Evolutionary conservation across 371 early-diverging fungal species (phyloP).

Genomic region (Parasitella parasitica): DNA sequence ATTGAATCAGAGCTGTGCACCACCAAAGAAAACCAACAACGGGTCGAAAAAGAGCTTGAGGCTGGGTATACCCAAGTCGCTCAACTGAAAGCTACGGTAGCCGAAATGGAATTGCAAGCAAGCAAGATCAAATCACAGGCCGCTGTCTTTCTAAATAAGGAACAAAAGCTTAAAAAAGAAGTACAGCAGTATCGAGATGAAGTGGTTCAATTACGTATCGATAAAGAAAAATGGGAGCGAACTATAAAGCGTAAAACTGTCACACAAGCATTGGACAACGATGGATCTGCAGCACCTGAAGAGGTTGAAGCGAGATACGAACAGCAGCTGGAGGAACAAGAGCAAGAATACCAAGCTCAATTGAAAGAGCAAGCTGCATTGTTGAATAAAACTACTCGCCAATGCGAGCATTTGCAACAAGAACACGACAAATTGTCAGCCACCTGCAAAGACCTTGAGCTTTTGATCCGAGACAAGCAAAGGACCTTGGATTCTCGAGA

Average conservation of each 20-base stretch:
- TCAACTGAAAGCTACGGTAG: slow-evolving; percentile 16
- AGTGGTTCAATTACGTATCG: slow-evolving; percentile 19
- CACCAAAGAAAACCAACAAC: slow-evolving; percentile 1
- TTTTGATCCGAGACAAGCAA: slow-evolving; percentile 39
- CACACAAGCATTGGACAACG: slow-evolving; percentile 30
- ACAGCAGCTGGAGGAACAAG: slow-evolving; percentile 46
- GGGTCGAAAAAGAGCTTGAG: slow-evolving; percentile 8
- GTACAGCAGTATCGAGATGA: slow-evolving; percentile 35
- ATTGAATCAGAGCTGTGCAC: slow-evolving; percentile 6
- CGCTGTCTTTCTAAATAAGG: slow-evolving; percentile 17
- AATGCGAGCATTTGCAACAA: slow-evolving; percentile 22
- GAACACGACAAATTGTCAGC: slow-evolving; percentile 34
- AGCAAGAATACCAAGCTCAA: slow-evolving; percentile 46
- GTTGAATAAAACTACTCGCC: slow-evolving; percentile 33
- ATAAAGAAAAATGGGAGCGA: slow-evolving; percentile 36
- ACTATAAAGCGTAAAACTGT: slow-evolving; percentile 35
- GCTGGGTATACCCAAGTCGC: slow-evolving; percentile 17
- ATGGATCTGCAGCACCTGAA: background rate
- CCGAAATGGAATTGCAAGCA: slow-evolving; percentile 31
- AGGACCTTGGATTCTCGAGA: slow-evolving; percentile 42
- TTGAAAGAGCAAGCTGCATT: slow-evolving; percentile 46
- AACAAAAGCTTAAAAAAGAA: slow-evolving; percentile 22
- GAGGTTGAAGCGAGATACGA: slow-evolving; percentile 29
- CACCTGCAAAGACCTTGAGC: slow-evolving; percentile 41
- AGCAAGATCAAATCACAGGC: slow-evolving; percentile 31